Conservation (phyloP, 2,329 filamentous ascomycete species). For the Helotiales sp. region DNA sequence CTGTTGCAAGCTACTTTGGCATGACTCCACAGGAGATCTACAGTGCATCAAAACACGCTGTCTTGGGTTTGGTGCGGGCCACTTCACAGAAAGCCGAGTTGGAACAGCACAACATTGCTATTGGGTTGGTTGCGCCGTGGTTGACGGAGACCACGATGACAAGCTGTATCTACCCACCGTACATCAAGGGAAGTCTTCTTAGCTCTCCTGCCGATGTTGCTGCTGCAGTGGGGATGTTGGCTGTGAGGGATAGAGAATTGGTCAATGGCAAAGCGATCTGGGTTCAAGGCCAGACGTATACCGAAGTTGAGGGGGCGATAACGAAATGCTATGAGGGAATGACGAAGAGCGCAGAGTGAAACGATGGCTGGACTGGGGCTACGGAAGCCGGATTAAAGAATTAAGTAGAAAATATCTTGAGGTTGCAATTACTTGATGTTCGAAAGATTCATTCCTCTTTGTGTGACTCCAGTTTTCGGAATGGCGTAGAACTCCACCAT, state of each 20-base stretch:
- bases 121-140: neutral
- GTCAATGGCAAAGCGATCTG: neutral
- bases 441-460: too few relatives aligned
- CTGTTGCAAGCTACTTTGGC: neutral
- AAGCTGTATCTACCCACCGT: neutral
- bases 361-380: too few relatives aligned
- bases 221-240: neutral
- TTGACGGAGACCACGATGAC: neutral
- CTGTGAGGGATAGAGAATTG: neutral
- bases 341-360: neutral
- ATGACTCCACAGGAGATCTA: neutral
- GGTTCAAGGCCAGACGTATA: neutral
- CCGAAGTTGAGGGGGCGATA: neutral
- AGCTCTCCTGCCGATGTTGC: neutral
- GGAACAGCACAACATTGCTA: neutral
- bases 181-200: neutral
- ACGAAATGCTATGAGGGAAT: neutral
- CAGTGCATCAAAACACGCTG: neutral
- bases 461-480: too few relatives aligned
- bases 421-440: too few relatives aligned
- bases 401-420: too few relatives aligned
- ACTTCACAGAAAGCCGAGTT: neutral
- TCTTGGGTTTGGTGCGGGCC: neutral
- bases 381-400: too few relatives aligned
- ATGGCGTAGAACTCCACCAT: too few relatives aligned